Conservation (phyloP, 2,329 filamentous ascomycete genomes). For the Cladorrhinum sp. region DNA sequence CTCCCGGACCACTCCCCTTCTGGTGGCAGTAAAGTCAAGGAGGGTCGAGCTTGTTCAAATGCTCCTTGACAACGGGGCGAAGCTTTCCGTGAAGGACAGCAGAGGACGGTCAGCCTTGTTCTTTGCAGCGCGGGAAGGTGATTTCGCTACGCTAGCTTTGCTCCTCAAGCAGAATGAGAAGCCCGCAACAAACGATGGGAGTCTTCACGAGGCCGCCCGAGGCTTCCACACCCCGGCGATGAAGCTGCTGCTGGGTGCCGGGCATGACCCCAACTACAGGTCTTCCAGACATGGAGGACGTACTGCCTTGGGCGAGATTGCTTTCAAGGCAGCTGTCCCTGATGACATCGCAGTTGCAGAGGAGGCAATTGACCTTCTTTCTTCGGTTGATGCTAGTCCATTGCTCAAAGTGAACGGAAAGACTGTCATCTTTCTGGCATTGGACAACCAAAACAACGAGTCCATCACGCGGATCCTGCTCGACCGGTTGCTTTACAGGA, state of each 20-base stretch:
- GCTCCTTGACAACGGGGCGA: conserved; percentile 27
- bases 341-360: conserved; percentile 23
- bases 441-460: conserved; percentile 30
- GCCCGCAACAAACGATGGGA: conserved; percentile 31
- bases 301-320: conserved; percentile 31
- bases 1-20: conserved; percentile 25
- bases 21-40: conserved; percentile 25
- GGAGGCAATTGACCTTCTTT: conserved; percentile 27
- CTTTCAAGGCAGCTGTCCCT: conserved; percentile 20
- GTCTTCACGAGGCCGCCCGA: conserved; percentile 33
- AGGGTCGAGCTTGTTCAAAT: conserved; percentile 22
- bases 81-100: conserved; percentile 24
- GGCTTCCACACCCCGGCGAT: conserved; percentile 29
- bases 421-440: conserved; percentile 31
- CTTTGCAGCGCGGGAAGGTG: conserved; percentile 30
- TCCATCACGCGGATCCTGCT: conserved; percentile 28
- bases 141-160: conserved; percentile 26
- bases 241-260: conserved; percentile 26
- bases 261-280: conserved; percentile 30
- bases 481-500: conserved; percentile 26
- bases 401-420: conserved; percentile 30
- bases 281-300: conserved; percentile 30
- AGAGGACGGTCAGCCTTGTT: conserved; percentile 29
- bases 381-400: conserved; percentile 27
- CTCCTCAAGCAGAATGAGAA: conserved; percentile 26